phyloP scores from a whole-genome alignment of 495 filamentous ascomycete species.

The Penicillium canescens region DNA sequence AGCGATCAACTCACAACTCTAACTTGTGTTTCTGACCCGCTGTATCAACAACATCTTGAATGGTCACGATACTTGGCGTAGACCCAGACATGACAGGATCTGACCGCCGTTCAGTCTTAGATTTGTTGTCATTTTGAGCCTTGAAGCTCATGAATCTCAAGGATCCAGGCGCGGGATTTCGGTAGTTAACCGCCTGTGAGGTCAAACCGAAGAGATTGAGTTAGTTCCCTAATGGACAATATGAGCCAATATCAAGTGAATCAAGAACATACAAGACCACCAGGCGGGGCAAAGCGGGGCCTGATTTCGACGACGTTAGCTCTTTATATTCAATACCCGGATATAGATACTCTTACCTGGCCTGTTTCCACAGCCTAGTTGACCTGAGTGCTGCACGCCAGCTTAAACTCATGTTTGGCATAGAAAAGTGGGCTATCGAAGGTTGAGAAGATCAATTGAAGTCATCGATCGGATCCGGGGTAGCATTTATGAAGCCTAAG shows the following conservation, averaged over 20 bases:
- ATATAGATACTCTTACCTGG: neutral
- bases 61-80: neutral
- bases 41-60: neutral
- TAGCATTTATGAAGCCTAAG: neutral
- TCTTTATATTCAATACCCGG: neutral
- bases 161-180: neutral
- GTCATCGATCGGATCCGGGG: neutral
- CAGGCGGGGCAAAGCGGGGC: neutral
- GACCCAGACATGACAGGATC: no score
- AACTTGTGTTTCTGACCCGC: neutral
- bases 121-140: neutral
- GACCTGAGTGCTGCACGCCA: neutral
- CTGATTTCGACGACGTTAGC: neutral
- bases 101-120: no score
- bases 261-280: neutral
- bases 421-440: neutral
- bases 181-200: neutral
- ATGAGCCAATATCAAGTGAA: neutral
- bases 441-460: neutral
- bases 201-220: neutral
- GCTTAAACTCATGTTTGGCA: neutral
- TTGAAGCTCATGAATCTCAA: neutral
- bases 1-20: slow-evolving; percentile 2
- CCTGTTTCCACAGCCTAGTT: neutral
- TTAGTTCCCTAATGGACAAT: neutral